Evolutionary conservation across 768 basidiomycete genomes (phyloP).

Genomic region (Auriscalpium orientale): DNA sequence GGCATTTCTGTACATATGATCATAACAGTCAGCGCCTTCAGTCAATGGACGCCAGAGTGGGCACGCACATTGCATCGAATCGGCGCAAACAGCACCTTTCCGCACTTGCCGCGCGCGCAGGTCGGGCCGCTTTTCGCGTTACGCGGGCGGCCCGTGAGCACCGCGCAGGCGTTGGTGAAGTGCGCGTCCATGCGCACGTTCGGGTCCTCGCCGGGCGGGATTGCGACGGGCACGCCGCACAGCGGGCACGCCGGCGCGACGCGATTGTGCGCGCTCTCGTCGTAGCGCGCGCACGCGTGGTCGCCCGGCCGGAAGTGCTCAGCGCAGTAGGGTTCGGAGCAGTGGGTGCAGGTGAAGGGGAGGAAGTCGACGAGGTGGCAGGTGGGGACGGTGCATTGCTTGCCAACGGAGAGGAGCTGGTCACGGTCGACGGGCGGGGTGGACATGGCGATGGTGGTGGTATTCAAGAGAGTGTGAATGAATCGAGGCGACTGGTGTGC

Average conservation of each 20-base stretch:
- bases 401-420: conserved; percentile 57
- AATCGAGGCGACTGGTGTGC: conserved; percentile 13
- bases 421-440: conserved; percentile 29
- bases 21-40: neutral
- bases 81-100: conserved; percentile 66
- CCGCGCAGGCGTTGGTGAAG: conserved; percentile 56
- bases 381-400: conserved; percentile 58
- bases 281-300: conserved; percentile 64
- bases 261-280: conserved; percentile 62
- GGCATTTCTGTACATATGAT: conserved; percentile 48
- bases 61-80: conserved; percentile 66
- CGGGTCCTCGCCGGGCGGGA: conserved; percentile 72
- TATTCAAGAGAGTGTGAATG: conserved; percentile 11
- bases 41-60: neutral
- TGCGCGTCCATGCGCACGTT: conserved; percentile 78
- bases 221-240: conserved; percentile 67
- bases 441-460: neutral
- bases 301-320: conserved; percentile 69
- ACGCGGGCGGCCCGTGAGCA: conserved; percentile 56
- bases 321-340: conserved; percentile 60
- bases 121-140: conserved; percentile 41
- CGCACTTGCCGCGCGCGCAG: conserved; percentile 57
- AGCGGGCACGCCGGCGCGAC: conserved; percentile 76
- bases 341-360: conserved; percentile 83
- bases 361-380: conserved; percentile 78